Base-by-base conservation (phyloP, 2,329 filamentous ascomycete genomes). In the Lithohypha guttulata region DNA sequence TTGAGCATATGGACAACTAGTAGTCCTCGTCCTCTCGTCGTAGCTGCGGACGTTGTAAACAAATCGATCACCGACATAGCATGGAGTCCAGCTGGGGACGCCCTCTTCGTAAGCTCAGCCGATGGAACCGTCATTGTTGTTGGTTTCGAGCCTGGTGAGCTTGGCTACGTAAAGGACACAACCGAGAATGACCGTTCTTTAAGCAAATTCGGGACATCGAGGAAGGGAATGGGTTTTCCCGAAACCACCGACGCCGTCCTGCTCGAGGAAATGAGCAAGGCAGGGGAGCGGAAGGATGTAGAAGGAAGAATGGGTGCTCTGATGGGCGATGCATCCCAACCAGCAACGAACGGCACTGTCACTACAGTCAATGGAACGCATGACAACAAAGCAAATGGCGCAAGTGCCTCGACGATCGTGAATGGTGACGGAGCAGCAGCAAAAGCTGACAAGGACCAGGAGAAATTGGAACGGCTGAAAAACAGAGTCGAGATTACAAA, bases 1-100 rank as follows among this genome's bases (percentile, higher is more conserved):
- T 63, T 98, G 28, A 95, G 85, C 54, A 81, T 98, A 25, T 98
- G 91, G 91, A 96, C 95, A 52, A 98, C 93, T 1, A 94, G 86
- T 55, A 93, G 84, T 17, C 87, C 91, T 1, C 71, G 91, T 15
- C 91, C 91, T 0, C 79, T 96, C 14, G 79, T 95, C 14, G 86
- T 96, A 37, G 71, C 86, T 7, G 85, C 94, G 55, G 89, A 96
- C 52, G 62, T 98, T 43, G 80, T 84, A 13, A 77, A 77, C 28
- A 98, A 98, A 58, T 84, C 91, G 1, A 89, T 98, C 48, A 93
- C 86, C 1, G 91, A 98, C 62, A 68, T 98, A 38, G 78, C 89
- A 0, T 98, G 91, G 91, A 82, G 81, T 4, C 91, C 91, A 0
- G 85, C 94, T 58, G 93, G 91, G 2, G 82, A 83, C 55, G 86